Evolutionary conservation across 208 protist species (phyloP).

Genomic region (Crithidia sp.): DNA sequence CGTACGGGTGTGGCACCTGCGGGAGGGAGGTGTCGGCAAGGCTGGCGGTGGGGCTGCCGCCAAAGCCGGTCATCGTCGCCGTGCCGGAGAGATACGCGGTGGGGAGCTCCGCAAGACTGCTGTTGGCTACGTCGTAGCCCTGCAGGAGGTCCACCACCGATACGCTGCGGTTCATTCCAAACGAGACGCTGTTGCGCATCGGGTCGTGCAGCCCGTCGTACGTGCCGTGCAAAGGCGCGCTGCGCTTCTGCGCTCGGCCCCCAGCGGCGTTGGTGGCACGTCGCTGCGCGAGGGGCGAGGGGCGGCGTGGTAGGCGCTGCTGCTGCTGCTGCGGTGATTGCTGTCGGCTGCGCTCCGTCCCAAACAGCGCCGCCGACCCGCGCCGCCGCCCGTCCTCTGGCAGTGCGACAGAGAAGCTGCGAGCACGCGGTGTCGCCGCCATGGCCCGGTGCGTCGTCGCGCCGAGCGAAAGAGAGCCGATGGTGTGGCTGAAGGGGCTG

Average conservation of each 20-base stretch:
- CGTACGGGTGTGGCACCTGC: not conserved
- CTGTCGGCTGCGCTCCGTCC: no score
- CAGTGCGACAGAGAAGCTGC: no score
- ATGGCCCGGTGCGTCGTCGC: not conserved
- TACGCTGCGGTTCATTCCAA: not conserved
- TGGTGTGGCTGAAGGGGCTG: not conserved
- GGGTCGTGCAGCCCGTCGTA: not conserved
- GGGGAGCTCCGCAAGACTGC: not conserved
- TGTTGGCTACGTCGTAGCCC: not conserved
- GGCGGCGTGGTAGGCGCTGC: no score
- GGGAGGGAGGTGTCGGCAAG: not conserved
- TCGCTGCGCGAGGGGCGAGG: no score
- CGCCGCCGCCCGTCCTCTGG: no score
- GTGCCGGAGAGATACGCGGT: conserved; percentile 1
- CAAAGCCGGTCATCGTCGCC: not conserved
- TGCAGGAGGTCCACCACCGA: not conserved
- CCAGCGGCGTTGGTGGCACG: not conserved
- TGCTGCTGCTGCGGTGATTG: no score
- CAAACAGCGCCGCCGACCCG: no score
- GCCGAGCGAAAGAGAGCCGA: no score
- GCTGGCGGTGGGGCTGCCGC: not conserved
- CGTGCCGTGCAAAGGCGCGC: not conserved
- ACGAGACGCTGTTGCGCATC: not conserved
- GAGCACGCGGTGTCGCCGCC: no score
- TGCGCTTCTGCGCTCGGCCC: conserved; percentile 9